These are phyloP conservation scores for Jackrogersella multiformis DNA, from an alignment of 495 filamentous ascomycete species.

Conservation along the genomic window DNA sequence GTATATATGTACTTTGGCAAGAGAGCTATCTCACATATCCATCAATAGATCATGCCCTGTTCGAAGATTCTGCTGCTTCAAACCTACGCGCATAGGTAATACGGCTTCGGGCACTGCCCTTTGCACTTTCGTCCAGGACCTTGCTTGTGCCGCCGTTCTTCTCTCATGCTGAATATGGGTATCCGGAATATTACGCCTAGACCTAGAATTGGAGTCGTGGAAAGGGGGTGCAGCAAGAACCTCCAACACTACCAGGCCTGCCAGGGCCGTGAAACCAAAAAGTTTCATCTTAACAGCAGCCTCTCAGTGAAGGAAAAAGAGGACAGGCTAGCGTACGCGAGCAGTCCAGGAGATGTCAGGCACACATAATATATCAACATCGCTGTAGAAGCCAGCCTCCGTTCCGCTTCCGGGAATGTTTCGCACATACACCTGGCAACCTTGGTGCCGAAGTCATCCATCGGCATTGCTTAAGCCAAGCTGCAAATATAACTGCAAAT, in stretches of 20 bases:
- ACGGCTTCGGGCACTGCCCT: conserved; percentile 40
- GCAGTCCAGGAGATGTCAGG: conserved; percentile 1
- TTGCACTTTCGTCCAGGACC: conserved; percentile 45
- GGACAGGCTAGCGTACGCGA: conserved; percentile 7
- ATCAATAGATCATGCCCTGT: conserved; percentile 45
- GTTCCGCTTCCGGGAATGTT: conserved; percentile 22
- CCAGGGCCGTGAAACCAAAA: conserved; percentile 19
- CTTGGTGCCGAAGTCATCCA: conserved; percentile 13
- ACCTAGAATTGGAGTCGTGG: not conserved
- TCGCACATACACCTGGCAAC: conserved; percentile 2
- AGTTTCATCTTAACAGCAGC: conserved; percentile 36
- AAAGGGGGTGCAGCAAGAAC: conserved; percentile 34
- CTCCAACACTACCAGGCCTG: conserved; percentile 21
- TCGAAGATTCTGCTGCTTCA: conserved; percentile 43
- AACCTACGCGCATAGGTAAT: conserved; percentile 41
- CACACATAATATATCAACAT: conserved; percentile 29
- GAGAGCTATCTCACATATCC: conserved; percentile 42
- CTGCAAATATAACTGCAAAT: conserved; percentile 32
- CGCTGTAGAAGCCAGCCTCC: conserved; percentile 14
- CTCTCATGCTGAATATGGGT: conserved; percentile 49
- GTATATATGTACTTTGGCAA: not conserved
- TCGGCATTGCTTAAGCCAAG: conserved; percentile 38
- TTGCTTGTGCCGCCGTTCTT: conserved; percentile 57
- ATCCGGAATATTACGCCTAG: conserved; percentile 35
- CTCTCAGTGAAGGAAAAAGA: not conserved